Evolutionary conservation across 495 filamentous ascomycete genomes (phyloP).

Genomic region (Diplogelasinospora grovesii): DNA sequence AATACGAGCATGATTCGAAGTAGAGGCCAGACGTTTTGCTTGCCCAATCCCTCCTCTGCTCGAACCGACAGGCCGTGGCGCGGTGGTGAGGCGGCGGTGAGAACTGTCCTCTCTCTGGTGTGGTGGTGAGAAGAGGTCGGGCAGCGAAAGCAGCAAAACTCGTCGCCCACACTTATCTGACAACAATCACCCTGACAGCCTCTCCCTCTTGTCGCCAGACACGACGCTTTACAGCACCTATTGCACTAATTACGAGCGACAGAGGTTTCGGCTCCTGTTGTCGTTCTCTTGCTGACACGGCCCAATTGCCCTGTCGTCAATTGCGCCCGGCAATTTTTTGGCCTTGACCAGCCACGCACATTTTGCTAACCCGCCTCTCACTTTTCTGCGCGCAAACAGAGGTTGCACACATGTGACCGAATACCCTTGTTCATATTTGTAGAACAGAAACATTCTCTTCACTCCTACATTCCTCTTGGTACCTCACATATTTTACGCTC

Average conservation of each 20-base stretch:
- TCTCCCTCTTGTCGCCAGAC: slow-evolving; percentile 20
- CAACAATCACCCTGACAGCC: slow-evolving; percentile 3
- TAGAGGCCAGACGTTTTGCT: slow-evolving; percentile 1
- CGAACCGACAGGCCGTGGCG: slow-evolving; percentile 6
- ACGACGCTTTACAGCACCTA: slow-evolving; percentile 11
- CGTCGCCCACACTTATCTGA: slow-evolving; percentile 4
- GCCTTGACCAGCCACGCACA: slow-evolving; percentile 23
- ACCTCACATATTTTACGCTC: slow-evolving; percentile 4
- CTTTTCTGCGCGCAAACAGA: slow-evolving; percentile 16
- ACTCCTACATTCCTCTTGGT: slow-evolving; percentile 8
- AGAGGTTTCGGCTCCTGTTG: slow-evolving; percentile 1
- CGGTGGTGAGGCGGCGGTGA: slow-evolving; percentile 18
- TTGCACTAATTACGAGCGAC: slow-evolving; percentile 9
- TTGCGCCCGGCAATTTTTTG: slow-evolving; percentile 10
- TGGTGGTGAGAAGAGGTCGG: slow-evolving; percentile 9
- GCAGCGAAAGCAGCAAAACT: slow-evolving; percentile 13
- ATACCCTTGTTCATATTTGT: slow-evolving; percentile 1
- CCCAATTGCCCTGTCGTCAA: slow-evolving; percentile 5
- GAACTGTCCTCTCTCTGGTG: slow-evolving; percentile 2
- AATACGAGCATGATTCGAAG: slow-evolving; percentile 13
- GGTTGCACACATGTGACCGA: slow-evolving; percentile 4
- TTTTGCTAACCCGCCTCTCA: slow-evolving; percentile 23
- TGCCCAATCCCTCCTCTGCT: slow-evolving; percentile 9
- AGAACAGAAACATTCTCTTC: slow-evolving; percentile 11
- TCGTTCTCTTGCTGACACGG: slow-evolving; percentile 1